These are phyloP conservation scores for Syzygium aqueum DNA, from an alignment of 345 rosid species.

Conservation along the genomic window DNA sequence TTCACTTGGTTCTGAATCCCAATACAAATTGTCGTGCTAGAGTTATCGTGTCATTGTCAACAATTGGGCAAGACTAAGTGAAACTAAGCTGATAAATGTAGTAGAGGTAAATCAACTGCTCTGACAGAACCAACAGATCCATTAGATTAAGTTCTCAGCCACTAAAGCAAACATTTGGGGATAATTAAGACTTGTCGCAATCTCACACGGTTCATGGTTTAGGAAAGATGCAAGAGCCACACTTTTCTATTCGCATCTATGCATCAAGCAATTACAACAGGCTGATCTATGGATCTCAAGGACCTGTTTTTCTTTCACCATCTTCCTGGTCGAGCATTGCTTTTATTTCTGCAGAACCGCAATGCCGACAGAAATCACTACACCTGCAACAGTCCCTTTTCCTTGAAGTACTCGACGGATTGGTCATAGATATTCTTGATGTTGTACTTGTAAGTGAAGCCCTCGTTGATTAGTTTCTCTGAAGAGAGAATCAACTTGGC, in stretches of 20 bases:
- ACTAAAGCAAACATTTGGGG: background rate
- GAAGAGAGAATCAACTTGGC: conserved; percentile 60
- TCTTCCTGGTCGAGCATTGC: background rate
- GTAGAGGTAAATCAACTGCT: background rate
- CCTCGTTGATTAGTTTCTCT: conserved; percentile 54
- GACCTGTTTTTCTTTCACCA: background rate
- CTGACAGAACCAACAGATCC: background rate
- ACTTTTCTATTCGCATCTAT: background rate
- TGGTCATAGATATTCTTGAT: conserved; percentile 71
- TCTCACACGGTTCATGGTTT: background rate
- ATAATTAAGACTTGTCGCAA: background rate
- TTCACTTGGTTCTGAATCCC: background rate
- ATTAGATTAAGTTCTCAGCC: background rate
- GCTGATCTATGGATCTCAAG: background rate
- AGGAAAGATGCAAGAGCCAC: background rate
- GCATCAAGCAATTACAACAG: background rate
- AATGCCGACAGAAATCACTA: background rate
- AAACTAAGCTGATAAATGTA: background rate
- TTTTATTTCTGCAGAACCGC: background rate
- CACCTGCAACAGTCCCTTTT: conserved; percentile 31
- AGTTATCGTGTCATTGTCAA: background rate
- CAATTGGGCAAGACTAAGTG: background rate
- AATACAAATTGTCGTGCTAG: background rate
- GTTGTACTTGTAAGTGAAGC: conserved; percentile 62
- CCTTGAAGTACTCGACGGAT: conserved; percentile 41